These are phyloP conservation scores for Candida namnaoensis DNA, from an alignment of 805 yeast species.

Conservation along the genomic window DNA sequence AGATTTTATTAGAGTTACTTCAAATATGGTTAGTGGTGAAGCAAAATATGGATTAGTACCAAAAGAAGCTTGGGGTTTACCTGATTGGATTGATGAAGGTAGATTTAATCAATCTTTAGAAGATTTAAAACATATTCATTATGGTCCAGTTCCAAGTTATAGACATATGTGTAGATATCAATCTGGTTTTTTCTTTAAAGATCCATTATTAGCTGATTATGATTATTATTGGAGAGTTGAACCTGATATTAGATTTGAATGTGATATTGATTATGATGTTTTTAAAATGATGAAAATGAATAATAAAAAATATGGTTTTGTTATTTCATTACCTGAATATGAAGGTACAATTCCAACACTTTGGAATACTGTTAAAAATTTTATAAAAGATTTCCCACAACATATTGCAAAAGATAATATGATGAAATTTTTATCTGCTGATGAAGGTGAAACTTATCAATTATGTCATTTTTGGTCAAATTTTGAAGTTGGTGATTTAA, in stretches of 20 bases:
- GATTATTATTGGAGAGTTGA: conserved; percentile 91
- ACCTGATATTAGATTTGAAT: conserved; percentile 63
- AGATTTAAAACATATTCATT: conserved; percentile 52
- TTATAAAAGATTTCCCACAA: conserved; percentile 50
- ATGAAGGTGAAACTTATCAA: conserved; percentile 61
- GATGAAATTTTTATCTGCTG: conserved; percentile 53
- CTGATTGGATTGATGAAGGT: conserved; percentile 64
- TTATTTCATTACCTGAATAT: conserved; percentile 67
- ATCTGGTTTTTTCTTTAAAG: conserved; percentile 73
- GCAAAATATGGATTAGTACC: conserved; percentile 68
- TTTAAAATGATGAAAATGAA: conserved; percentile 77
- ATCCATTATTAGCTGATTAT: conserved; percentile 52
- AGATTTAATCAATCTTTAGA: conserved; percentile 59
- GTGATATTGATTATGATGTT: conserved; percentile 71
- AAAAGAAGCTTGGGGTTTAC: conserved; percentile 76
- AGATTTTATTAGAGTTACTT: conserved; percentile 50
- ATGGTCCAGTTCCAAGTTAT: conserved; percentile 68
- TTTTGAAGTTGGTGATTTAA: conserved; percentile 77
- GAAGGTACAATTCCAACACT: conserved; percentile 62
- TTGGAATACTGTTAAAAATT: conserved; percentile 64
- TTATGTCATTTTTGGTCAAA: conserved; percentile 91
- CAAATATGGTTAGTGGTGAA: conserved; percentile 50
- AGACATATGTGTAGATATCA: conserved; percentile 86
- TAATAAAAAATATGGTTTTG: conserved; percentile 65
- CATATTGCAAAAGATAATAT: conserved; percentile 52